Evolutionary conservation across 176 grass and related monocot genomes (phyloP), one percentile per base, ranked within the genome.

Genomic region (Lolium perenne): DNA sequence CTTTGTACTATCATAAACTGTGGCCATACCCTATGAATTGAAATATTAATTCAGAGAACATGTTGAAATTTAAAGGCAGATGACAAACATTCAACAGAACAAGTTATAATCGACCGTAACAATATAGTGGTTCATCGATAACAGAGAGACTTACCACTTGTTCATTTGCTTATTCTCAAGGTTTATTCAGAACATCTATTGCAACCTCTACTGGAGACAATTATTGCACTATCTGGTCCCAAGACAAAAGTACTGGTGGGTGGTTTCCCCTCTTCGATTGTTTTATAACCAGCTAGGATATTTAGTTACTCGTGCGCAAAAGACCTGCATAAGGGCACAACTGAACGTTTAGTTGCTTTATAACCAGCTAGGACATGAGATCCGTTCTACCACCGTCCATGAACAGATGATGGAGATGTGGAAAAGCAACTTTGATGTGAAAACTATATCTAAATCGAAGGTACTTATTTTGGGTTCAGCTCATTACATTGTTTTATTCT

Each of bases 331-430:
- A 38, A 71, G 13, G 47, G 38, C 20, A 58, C 1, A 57, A 40
- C 43, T 21, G 9, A 82, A 48, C 14, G 29, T 56, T 57, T 85
- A 66, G 63, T 2, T 17, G 21, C 46, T 17, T 80, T 32, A 11
- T 72, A 80, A 82, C 29, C 86, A 98, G 96, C 66, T 98, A 73
- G 96, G 96, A 68, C 92, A 95, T 1, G 96, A 95, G 86, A 94
- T 98, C 20, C 93, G 93, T 80, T 98, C 93, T 2, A 98, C 93
- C 12, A 88, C 54, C 0, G 91, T 98, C 15, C 96, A 95, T 70
- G 92, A 98, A 38, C 85, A 93, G 83, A 95, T 98, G 96, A 84
- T 95, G 82, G 71, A 95, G 65, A 94, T 98, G 92, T 93, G 94
- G 93, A 98, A 89, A 82, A 86, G 82, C 25, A 88, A 95, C 87